A percentile compares a stretch with the other conserved stretches of the same genome.
These are phyloP conservation scores for Aquanectria penicillioides DNA, from an alignment of 2,329 filamentous ascomycete species.

Conservation along the genomic window DNA sequence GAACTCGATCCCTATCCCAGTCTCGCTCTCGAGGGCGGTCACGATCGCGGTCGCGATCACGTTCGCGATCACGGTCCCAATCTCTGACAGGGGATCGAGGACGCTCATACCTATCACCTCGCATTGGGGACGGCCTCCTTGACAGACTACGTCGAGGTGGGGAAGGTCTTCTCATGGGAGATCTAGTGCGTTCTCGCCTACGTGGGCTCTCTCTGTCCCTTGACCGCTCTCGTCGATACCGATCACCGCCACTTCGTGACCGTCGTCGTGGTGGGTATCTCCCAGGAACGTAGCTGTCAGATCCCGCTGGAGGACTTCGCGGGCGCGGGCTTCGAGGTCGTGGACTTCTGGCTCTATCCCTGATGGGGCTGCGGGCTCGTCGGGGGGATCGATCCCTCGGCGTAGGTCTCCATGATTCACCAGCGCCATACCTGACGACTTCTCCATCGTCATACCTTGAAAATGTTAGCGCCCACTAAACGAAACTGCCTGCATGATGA, in stretches of 20 bases:
- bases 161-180: constrained; percentile 50
- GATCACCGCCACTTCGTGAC: constrained; percentile 54
- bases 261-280: constrained; percentile 54
- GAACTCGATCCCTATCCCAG: constrained; percentile 43
- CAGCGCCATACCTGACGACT: constrained; percentile 69
- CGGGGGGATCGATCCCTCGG: constrained; percentile 60
- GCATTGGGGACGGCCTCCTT: constrained; percentile 47
- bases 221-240: constrained; percentile 55
- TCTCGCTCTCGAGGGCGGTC: constrained; percentile 43
- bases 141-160: constrained; percentile 52
- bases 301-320: constrained; percentile 49
- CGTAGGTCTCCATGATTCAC: constrained; percentile 69
- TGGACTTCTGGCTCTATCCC: constrained; percentile 47
- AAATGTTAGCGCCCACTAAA: constrained; percentile 22
- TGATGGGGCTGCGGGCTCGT: constrained; percentile 45
- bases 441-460: constrained; percentile 69
- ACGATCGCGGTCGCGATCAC: constrained; percentile 44
- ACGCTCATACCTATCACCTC: constrained; percentile 51
- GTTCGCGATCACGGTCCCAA: constrained; percentile 47
- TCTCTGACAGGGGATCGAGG: constrained; percentile 51
- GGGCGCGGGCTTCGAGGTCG: constrained; percentile 52
- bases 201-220: constrained; percentile 52
- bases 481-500: not conserved
- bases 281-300: constrained; percentile 59
- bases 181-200: constrained; percentile 49